Evolutionary conservation across 768 basidiomycete species (phyloP).

Genomic region (Sarcomyxa edulis): DNA sequence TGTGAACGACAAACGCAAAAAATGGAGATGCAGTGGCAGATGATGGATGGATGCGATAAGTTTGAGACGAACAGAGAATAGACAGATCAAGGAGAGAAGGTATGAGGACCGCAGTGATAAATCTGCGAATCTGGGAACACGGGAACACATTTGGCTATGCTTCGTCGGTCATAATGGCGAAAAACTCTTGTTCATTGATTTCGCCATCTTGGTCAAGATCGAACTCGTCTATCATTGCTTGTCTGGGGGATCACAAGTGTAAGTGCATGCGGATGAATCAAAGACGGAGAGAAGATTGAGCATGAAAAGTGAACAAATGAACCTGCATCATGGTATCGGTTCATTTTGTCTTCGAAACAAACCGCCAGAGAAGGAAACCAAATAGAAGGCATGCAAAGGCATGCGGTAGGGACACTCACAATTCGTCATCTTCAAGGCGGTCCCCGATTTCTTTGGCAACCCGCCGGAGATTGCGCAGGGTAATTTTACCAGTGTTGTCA

Average conservation of each 20-base stretch:
- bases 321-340: background rate
- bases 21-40: too few relatives aligned
- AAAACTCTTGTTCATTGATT: conserved; percentile 95
- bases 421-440: conserved; percentile 89
- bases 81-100: too few relatives aligned
- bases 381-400: too few relatives aligned
- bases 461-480: conserved; percentile 80
- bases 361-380: too few relatives aligned
- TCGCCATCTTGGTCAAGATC: conserved; percentile 98
- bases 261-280: conserved; percentile 2
- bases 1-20: too few relatives aligned
- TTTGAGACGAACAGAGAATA: too few relatives aligned
- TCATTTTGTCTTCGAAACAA: too few relatives aligned
- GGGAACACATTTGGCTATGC: conserved; percentile 35
- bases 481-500: conserved; percentile 93
- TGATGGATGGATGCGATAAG: too few relatives aligned
- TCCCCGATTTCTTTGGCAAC: conserved; percentile 98
- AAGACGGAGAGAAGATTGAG: background rate
- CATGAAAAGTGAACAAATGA: background rate
- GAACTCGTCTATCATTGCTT: conserved; percentile 99
- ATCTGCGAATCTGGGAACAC: too few relatives aligned
- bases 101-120: too few relatives aligned
- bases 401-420: conserved; percentile 52
- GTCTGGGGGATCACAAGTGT: conserved; percentile 39
- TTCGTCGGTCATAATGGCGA: conserved; percentile 96